Evolutionary conservation across 2,329 filamentous ascomycete species (phyloP), one percentile per base, ranked within the genome.

Genomic region (Cordyceps cateniannulata): DNA sequence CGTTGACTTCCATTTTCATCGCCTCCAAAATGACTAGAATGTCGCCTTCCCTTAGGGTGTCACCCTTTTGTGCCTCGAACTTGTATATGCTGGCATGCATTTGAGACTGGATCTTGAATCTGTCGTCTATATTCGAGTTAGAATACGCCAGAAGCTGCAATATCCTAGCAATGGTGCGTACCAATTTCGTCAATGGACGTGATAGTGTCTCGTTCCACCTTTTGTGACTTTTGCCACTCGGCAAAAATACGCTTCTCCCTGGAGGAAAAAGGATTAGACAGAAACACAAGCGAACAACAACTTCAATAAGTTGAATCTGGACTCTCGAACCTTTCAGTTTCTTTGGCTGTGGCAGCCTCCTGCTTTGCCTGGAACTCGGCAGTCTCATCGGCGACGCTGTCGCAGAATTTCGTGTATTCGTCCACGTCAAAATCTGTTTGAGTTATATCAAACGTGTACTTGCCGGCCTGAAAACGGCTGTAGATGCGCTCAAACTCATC

Each of bases 1-100:
- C 74, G 16, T 73, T 72, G 62, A 84, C 80, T 64, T 84, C 82
- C 72, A 84, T 76, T 67, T 84, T 84, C 81, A 84, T 84, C 0
- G 81, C 81, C 61, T 84, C 81, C 3, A 84, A 70, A 3, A 83
- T 77, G 1, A 75, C 69, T 1, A 79, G 72, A 0, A 75, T 66
- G 25, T 81, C 73, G 8, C 76, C 76, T 12, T 74, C 69, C 14
- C 74, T 69, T 3, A 83, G 48, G 1, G 65, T 58, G 14, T 80
- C 72, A 0, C 79, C 78, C 29, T 75, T 71, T 16, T 75, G 66
- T 3, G 78, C 72, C 7, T 76, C 66, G 1, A 83, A 70, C 62
- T 83, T 83, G 80, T 81, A 84, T 0, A 84, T 76, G 60, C 80
- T 83, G 7, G 81, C 81, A 40, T 78, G 76, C 42, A 80, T 69